A percentile compares a stretch with the other conserved stretches of the same genome.
These are phyloP conservation scores for Candida succiphila DNA, from an alignment of 805 yeast genomes.

Conservation along the genomic window DNA sequence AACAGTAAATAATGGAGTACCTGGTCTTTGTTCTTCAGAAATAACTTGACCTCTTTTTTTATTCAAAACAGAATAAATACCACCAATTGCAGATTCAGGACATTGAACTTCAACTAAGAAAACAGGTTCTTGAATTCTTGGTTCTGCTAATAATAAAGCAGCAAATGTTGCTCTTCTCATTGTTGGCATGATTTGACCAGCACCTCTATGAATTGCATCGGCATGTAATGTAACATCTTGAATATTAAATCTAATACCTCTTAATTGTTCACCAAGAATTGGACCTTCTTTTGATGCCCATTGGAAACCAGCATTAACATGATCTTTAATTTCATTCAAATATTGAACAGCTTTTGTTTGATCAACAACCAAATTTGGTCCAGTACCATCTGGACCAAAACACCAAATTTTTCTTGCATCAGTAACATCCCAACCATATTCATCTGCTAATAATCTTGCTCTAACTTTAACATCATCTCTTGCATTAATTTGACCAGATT, in stretches of 20 bases:
- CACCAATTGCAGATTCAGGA: constrained; percentile 99
- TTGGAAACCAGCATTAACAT: constrained; percentile 99
- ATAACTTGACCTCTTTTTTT: constrained; percentile 99
- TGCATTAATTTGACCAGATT: constrained; percentile 83
- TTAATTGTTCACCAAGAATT: constrained; percentile 89
- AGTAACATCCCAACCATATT: constrained; percentile 98
- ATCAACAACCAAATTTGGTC: constrained; percentile 98
- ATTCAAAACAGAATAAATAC: constrained; percentile 99
- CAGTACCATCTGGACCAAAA: constrained; percentile 99
- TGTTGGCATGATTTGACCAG: constrained; percentile 99
- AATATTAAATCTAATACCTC: constrained; percentile 96
- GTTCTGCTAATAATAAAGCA: constrained; percentile 95
- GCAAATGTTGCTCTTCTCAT: constrained; percentile 99
- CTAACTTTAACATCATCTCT: constrained; percentile 98
- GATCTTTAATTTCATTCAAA: constrained; percentile 98
- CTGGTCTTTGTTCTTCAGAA: constrained; percentile 99
- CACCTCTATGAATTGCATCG: constrained; percentile 99
- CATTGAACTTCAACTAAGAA: constrained; percentile 99
- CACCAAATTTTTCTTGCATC: constrained; percentile 99
- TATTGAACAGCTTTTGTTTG: constrained; percentile 99
- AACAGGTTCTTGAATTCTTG: constrained; percentile 98
- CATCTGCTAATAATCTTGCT: constrained; percentile 98
- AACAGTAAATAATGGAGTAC: constrained; percentile 99
- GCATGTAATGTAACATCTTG: constrained; percentile 99
- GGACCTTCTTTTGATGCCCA: constrained; percentile 99